Conservation (phyloP, 441 rosid genomes). For the Hypseocharis bilobata region DNA sequence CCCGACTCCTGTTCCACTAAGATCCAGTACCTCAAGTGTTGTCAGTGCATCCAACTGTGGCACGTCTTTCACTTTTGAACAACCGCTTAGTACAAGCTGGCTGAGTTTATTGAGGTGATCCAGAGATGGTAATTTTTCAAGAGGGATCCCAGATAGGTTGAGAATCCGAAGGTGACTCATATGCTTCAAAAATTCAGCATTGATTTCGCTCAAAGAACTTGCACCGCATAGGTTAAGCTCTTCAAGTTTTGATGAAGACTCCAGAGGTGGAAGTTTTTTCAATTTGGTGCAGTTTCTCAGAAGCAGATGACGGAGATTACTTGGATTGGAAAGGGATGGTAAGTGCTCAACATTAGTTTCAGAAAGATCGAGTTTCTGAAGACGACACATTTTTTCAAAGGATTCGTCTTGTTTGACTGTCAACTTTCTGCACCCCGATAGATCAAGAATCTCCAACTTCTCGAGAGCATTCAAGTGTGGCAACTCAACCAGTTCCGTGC, state of each 20-base stretch:
- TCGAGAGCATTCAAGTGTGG: slow-evolving; percentile 15
- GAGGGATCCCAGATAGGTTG: slow-evolving; percentile 17
- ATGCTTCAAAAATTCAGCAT: slow-evolving; percentile 6
- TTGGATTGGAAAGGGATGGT: slow-evolving; percentile 22
- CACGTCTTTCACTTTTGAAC: not conserved
- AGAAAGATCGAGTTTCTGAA: slow-evolving; percentile 37
- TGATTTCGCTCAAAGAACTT: slow-evolving; percentile 12
- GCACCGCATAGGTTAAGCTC: slow-evolving; percentile 26
- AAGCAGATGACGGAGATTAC: slow-evolving; percentile 23
- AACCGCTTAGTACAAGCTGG: slow-evolving; percentile 24
- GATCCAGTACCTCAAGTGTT: slow-evolving; percentile 26
- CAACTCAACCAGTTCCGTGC: slow-evolving; percentile 23
- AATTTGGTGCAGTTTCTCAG: slow-evolving; percentile 27
- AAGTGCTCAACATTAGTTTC: slow-evolving; percentile 27
- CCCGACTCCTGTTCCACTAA: slow-evolving; percentile 17
- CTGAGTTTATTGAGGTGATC: slow-evolving; percentile 17
- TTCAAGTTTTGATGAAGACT: slow-evolving; percentile 10
- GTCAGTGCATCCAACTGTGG: slow-evolving; percentile 6
- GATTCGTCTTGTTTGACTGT: slow-evolving; percentile 21
- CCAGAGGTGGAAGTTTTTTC: slow-evolving; percentile 18
- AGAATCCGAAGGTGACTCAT: slow-evolving; percentile 22
- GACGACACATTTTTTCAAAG: slow-evolving; percentile 28
- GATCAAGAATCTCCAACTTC: slow-evolving; percentile 21
- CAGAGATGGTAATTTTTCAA: slow-evolving; percentile 16
- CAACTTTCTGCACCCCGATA: slow-evolving; percentile 31